Percentiles rank a stretch among this genome's conserved stretches.
Conservation (phyloP, 2,329 filamentous ascomycete genomes). For the Pseudogymnoascus sp. region DNA sequence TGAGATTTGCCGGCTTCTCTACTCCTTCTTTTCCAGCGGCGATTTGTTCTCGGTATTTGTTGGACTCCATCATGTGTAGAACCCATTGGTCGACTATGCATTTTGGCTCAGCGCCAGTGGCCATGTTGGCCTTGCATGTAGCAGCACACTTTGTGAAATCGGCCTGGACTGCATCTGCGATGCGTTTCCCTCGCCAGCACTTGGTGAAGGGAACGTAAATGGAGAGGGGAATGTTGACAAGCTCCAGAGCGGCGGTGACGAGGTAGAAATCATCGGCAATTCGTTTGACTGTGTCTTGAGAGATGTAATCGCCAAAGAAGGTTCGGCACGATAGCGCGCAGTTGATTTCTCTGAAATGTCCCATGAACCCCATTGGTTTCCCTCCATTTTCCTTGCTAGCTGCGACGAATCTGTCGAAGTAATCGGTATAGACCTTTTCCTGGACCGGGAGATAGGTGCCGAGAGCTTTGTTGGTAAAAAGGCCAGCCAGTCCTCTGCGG, state of each 20-base stretch:
- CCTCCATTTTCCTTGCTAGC: constrained; percentile 48
- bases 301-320: constrained; percentile 75
- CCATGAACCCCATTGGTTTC: constrained; percentile 62
- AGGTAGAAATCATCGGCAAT: constrained; percentile 75
- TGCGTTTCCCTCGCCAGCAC: constrained; percentile 70
- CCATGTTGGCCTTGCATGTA: constrained; percentile 66
- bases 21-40: constrained; percentile 46
- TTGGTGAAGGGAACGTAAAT: constrained; percentile 72
- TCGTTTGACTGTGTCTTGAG: constrained; percentile 62
- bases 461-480: constrained; percentile 70
- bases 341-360: constrained; percentile 68
- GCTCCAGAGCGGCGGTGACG: constrained; percentile 69
- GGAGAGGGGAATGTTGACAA: constrained; percentile 66
- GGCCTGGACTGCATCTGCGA: constrained; percentile 61
- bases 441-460: constrained; percentile 66
- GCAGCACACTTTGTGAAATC: constrained; percentile 68
- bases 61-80: constrained; percentile 65
- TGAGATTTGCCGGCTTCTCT: constrained; percentile 42
- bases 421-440: constrained; percentile 65
- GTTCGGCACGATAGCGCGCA: constrained; percentile 72
- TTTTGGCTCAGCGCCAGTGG: constrained; percentile 57
- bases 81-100: constrained; percentile 79
- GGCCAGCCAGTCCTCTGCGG: constrained; percentile 65
- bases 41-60: constrained; percentile 57
- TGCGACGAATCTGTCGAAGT: constrained; percentile 62